phyloP scores from a whole-genome alignment of 768 basidiomycete species.

The Favolaschia claudopus region DNA sequence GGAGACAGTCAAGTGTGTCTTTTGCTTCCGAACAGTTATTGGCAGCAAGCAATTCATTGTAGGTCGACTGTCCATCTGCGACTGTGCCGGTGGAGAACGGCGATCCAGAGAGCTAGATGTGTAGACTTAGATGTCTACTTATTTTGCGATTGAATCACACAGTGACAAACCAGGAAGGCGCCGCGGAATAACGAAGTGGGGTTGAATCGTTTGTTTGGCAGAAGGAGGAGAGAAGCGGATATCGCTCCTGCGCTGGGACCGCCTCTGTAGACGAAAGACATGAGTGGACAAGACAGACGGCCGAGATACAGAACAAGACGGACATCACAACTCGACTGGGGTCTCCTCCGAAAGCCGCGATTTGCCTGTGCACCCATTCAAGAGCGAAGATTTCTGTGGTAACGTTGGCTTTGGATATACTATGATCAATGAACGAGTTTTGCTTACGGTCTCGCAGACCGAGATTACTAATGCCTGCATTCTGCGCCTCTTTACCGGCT shows the following conservation, averaged over 20 bases:
- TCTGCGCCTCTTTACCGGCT: conserved; percentile 45
- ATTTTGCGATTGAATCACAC: neutral
- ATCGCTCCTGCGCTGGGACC: neutral
- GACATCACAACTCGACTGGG: neutral
- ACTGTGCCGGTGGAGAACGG: neutral
- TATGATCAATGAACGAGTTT: neutral
- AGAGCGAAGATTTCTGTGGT: conserved; percentile 1
- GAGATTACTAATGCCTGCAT: conserved; percentile 51
- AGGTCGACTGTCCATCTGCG: neutral
- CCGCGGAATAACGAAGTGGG: neutral
- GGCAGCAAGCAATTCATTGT: neutral
- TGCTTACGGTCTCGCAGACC: conserved; percentile 58
- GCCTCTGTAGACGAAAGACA: neutral
- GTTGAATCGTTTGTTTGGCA: neutral
- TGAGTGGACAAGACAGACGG: neutral
- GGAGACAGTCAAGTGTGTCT: conserved; percentile 43
- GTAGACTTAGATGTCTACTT: neutral
- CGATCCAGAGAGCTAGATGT: neutral
- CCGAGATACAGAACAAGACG: neutral
- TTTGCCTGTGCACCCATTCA: neutral
- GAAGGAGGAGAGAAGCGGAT: neutral
- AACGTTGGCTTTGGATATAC: neutral
- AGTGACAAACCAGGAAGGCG: neutral
- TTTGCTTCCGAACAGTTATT: conserved; percentile 30
- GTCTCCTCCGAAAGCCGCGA: neutral